A percentile compares a stretch with the other conserved stretches of the same genome.
Evolutionary conservation across 805 yeast species (phyloP).

Genomic region (Yamadazyma akitaensis): DNA sequence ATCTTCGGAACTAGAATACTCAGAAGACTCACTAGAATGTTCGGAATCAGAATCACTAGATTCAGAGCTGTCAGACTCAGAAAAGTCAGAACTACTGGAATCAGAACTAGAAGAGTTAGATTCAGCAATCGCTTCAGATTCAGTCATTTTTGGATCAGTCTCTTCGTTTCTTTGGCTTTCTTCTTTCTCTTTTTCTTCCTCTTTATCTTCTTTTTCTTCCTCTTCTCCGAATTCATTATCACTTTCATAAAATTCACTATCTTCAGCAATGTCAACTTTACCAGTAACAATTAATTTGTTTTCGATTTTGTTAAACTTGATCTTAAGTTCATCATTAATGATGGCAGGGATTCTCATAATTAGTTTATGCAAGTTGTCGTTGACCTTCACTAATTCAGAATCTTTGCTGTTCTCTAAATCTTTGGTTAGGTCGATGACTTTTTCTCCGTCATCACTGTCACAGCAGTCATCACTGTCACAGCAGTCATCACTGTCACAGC

Average conservation of each 20-base stretch:
- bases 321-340: conserved; percentile 37
- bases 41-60: conserved; percentile 9
- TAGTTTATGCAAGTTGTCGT: conserved; percentile 38
- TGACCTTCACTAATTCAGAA: conserved; percentile 39
- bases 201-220: conserved; percentile 17
- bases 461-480: too few species aligned
- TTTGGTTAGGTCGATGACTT: conserved; percentile 37
- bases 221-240: conserved; percentile 15
- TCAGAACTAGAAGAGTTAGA: conserved; percentile 14
- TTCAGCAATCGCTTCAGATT: conserved; percentile 7
- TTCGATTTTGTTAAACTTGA: conserved; percentile 37
- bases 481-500: conserved; percentile 10
- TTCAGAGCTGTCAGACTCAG: conserved; percentile 6
- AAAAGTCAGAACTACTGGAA: conserved; percentile 15
- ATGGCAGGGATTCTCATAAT: conserved; percentile 41
- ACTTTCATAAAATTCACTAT: conserved; percentile 16
- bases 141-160: neutral
- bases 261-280: conserved; percentile 26
- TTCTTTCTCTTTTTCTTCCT: conserved; percentile 7
- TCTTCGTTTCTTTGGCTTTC: neutral
- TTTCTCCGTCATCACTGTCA: conserved; percentile 24
- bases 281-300: conserved; percentile 42
- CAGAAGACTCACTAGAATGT: neutral
- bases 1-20: neutral
- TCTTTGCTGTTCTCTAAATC: conserved; percentile 43